Evolutionary conservation across 164 flowering plant genomes (phyloP), one percentile per base, ranked within the genome.

Genomic region (Akebia trifoliata): DNA sequence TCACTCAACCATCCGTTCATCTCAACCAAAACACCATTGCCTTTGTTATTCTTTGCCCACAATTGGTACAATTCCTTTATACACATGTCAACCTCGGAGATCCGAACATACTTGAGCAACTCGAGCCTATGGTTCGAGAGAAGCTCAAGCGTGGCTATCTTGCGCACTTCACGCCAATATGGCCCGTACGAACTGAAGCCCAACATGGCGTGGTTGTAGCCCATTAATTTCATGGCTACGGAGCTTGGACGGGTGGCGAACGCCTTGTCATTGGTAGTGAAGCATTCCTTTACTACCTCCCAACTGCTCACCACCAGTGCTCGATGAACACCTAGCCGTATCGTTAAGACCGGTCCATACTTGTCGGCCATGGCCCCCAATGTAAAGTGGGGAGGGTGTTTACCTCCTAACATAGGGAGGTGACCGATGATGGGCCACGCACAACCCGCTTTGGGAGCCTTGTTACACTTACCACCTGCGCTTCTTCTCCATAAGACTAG

Each of bases 361-460:
- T 49, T 49, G 25, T 67, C 70, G 12, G 70, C 65, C 38, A 67
- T 43, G 59, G 50, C 44, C 7, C 40, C 65, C 2, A 66, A 47
- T 2, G 43, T 32, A 8, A 29, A 20, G 31, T 34, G 50, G 5
- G 55, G 61, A 0, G 46, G 61, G 2, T 9, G 10, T 2, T 28
- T 7, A 1, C 61, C 51, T 0, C 48, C 35, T 2, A 67, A 18
- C 9, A 56, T 39, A 30, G 29, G 62, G 17, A 67, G 62, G 37
- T 67, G 70, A 4, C 70, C 70, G 8, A 67, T 43, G 17, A 67
- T 22, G 0, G 70, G 70, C 70, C 61, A 67, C 15, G 57, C 51
- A 3, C 70, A 66, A 0, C 51, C 25, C 0, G 70, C 53, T 42
- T 56, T 40, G 0, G 70, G 66, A 17, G 69, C 44, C n/a, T n/a